Evolutionary conservation across 345 rosid genomes (phyloP).

Genomic region (Balakata baccata): DNA sequence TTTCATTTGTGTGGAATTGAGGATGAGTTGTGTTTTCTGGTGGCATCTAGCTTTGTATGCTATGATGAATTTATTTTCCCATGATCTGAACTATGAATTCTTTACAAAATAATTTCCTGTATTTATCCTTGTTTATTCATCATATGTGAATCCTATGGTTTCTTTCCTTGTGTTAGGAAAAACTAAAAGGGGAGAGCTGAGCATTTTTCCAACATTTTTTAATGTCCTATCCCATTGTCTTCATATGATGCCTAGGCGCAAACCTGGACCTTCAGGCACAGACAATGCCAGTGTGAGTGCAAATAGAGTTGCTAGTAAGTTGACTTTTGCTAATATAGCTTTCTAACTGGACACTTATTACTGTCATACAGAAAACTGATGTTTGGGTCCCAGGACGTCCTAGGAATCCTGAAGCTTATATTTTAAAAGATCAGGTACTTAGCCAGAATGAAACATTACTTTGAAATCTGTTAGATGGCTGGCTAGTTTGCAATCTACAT

Average conservation of each 20-base stretch:
- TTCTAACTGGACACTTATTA: constrained; percentile 12
- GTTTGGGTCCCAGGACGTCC: constrained; percentile 63
- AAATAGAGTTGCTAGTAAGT: constrained; percentile 12
- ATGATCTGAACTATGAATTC: neutral
- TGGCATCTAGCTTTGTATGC: neutral
- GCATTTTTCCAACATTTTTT: constrained; percentile 67
- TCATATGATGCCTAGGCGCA: constrained; percentile 92
- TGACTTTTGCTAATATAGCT: constrained; percentile 1
- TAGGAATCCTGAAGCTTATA: constrained; percentile 78
- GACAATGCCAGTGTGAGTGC: constrained; percentile 52
- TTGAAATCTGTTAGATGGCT: neutral
- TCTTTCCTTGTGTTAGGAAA: constrained; percentile 48
- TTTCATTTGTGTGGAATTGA: neutral
- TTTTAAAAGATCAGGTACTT: constrained; percentile 86
- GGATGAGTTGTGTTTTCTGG: neutral
- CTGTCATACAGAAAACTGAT: constrained; percentile 55
- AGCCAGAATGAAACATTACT: neutral
- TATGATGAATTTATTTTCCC: neutral
- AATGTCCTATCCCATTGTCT: constrained; percentile 78
- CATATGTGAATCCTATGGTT: neutral
- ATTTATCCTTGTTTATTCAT: neutral
- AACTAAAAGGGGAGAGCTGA: constrained; percentile 89
- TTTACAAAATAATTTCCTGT: neutral
- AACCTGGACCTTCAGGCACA: constrained; percentile 39
- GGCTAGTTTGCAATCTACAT: neutral